phyloP scores from a whole-genome alignment of 805 yeast genomes.

The Ogataea degrootiae region DNA sequence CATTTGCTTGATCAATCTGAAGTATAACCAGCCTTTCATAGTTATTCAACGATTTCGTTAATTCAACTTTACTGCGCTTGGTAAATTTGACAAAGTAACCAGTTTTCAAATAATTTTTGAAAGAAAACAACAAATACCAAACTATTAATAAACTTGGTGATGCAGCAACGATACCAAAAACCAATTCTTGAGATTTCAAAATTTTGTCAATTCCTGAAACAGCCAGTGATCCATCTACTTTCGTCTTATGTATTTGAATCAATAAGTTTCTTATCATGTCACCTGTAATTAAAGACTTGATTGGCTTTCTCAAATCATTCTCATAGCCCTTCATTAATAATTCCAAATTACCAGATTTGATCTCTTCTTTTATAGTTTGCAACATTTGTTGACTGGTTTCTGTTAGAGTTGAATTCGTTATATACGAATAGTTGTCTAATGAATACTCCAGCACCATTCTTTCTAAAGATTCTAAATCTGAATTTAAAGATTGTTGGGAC shows the following conservation, averaged over 20 bases:
- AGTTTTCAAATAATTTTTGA: slow-evolving; percentile 28
- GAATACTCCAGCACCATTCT: slow-evolving; percentile 82
- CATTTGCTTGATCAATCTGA: neutral
- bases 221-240: slow-evolving; percentile 91
- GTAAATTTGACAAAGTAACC: slow-evolving; percentile 34
- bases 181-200: slow-evolving; percentile 85
- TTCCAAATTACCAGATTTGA: slow-evolving; percentile 73
- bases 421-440: slow-evolving; percentile 28
- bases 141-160: slow-evolving; percentile 68
- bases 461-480: slow-evolving; percentile 77
- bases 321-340: slow-evolving; percentile 80
- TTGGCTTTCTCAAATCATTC: slow-evolving; percentile 62
- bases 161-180: slow-evolving; percentile 89
- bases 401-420: slow-evolving; percentile 2
- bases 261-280: slow-evolving; percentile 69
- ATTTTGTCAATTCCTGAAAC: slow-evolving; percentile 86
- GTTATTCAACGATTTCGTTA: slow-evolving; percentile 46
- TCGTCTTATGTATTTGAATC: slow-evolving; percentile 93
- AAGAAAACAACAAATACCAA: slow-evolving; percentile 37
- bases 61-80: slow-evolving; percentile 32
- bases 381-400: slow-evolving; percentile 14
- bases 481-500: slow-evolving; percentile 69
- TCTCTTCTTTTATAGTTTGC: slow-evolving; percentile 38
- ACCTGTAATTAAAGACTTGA: slow-evolving; percentile 60
- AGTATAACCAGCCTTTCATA: slow-evolving; percentile 19